Evolutionary conservation across 805 yeast species (phyloP).

Genomic region (Metschnikowia sp.): DNA sequence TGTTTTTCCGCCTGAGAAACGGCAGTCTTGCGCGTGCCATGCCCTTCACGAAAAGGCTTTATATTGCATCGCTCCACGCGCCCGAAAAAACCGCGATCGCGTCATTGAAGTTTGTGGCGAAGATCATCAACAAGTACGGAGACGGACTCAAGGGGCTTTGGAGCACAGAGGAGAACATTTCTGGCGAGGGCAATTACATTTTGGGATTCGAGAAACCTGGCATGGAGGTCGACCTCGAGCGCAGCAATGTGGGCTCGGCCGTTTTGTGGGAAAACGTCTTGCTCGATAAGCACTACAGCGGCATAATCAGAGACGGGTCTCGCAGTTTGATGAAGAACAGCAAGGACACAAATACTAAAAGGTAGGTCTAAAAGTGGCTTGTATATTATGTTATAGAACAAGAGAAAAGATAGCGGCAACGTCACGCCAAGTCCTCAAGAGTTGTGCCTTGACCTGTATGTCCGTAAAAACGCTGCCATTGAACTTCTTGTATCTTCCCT

Average conservation of each 20-base stretch:
- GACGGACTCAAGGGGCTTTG: constrained; percentile 72
- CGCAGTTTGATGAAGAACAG: constrained; percentile 40
- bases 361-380: background rate
- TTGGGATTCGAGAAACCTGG: constrained; percentile 56
- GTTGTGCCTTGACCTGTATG: no score
- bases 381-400: background rate
- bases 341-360: constrained; percentile 17
- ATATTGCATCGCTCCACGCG: constrained; percentile 61
- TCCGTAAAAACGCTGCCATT: no score
- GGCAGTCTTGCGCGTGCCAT: constrained; percentile 66
- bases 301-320: constrained; percentile 70
- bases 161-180: constrained; percentile 84
- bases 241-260: constrained; percentile 84
- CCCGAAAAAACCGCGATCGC: constrained; percentile 90
- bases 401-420: no score
- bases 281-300: constrained; percentile 79
- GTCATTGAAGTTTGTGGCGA: constrained; percentile 70
- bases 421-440: no score
- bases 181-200: constrained; percentile 61
- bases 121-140: constrained; percentile 62
- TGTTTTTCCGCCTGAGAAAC: constrained; percentile 68
- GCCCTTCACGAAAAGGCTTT: constrained; percentile 80
- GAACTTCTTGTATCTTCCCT: no score
- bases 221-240: constrained; percentile 53
- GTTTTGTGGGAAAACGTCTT: constrained; percentile 85